These are phyloP conservation scores for Chytridium lagenaria DNA, from an alignment of 371 early-diverging fungal species.

Conservation along the genomic window DNA sequence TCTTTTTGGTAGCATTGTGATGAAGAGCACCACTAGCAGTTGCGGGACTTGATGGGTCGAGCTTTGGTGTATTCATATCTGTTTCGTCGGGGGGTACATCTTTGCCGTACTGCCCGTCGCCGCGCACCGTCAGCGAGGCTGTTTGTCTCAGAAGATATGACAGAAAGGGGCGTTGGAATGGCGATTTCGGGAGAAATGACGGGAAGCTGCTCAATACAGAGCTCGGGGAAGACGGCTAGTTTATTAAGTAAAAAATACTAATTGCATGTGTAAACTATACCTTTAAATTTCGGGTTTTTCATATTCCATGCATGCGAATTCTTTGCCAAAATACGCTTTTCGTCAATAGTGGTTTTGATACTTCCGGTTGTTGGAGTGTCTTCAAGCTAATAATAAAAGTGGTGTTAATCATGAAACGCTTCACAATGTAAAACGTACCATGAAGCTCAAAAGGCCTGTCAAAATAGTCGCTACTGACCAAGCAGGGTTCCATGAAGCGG, in stretches of 20 bases:
- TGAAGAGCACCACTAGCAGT: not conserved
- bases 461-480: constrained; percentile 96
- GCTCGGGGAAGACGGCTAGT: constrained; percentile 79
- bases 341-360: constrained; percentile 75
- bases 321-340: constrained; percentile 77
- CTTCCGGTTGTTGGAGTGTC: constrained; percentile 93
- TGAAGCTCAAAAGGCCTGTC: constrained; percentile 93
- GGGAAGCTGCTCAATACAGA: constrained; percentile 61
- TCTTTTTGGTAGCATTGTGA: constrained; percentile 1
- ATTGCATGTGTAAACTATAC: constrained; percentile 42
- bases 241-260: not conserved
- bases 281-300: constrained; percentile 74
- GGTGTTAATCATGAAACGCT: not conserved
- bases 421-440: constrained; percentile 64
- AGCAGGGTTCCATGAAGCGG: constrained; percentile 92
- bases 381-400: constrained; percentile 53
- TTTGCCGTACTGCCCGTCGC: no score
- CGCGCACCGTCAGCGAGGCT: no score
- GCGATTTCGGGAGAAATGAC: not conserved
- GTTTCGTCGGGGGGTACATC: no score
- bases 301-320: constrained; percentile 83
- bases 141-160: no score
- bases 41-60: not conserved
- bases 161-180: not conserved
- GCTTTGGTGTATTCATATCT: no score